Base-by-base conservation (phyloP, 2,329 filamentous ascomycete species). In the Penicillium sumatraense region DNA sequence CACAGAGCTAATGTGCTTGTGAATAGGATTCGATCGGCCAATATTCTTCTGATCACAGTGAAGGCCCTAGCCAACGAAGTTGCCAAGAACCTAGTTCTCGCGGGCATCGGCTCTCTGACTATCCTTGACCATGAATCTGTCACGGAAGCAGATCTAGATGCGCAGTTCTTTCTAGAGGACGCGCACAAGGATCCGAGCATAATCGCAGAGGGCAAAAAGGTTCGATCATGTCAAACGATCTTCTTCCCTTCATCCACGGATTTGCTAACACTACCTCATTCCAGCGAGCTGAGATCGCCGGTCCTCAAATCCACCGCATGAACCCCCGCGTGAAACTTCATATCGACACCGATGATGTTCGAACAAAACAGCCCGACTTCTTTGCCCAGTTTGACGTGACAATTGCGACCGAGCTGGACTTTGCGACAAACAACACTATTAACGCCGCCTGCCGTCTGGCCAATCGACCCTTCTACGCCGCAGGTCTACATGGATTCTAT, bases 71-170 rank as follows among this genome's bases (percentile, higher is more conserved):
- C 90, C 54, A 96, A 93, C 71, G 95, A 99, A 77, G 89, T 98
- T 51, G 93, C 95, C 60, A 99, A 99, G 80, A 99, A 98, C 71
- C 87, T 99, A 20, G 93, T 97, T 16, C 86, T 99, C 2, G 93
- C 95, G 20, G 95, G 95, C 56, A 89, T 99, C 66, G 89, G 90
- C 54, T 93, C 91, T 27, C 82, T 99, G 58, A 98, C 93, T 14
- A 86, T 99, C 53, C 81, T 95, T 55, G 95, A 99, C 75, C 84
- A 90, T 67, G 86, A 88, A 51, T 59, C 78, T 9, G 89, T 96
- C 53, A 89, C 85, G 0, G 88, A 93, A 66, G 85, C 89, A 48
- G 93, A 98, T 71, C 79, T 96, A 2, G 90, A 89, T 35, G 84
- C 88, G 14, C 88, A 92, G 64, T 93, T 98, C 78, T 90, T 98